Percentiles rank a stretch among this genome's conserved stretches.
Conservation (phyloP, 805 yeast species). For the Henningerozyma blattae region DNA sequence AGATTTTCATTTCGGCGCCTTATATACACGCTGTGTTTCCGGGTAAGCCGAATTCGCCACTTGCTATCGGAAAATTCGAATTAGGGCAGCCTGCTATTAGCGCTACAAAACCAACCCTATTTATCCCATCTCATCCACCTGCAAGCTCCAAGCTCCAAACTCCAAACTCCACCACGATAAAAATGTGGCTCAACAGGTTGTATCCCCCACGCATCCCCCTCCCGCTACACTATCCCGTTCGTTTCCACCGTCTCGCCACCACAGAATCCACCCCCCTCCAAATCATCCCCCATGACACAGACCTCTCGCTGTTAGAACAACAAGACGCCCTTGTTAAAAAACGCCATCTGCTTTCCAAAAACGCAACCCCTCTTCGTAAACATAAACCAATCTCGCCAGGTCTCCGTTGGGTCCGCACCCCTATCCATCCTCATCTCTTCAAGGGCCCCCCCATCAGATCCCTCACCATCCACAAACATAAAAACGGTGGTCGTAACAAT, state of each 20-base stretch:
- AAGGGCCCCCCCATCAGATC: constrained; percentile 72
- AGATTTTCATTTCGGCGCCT: background rate
- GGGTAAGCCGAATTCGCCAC: background rate
- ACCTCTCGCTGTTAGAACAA: constrained; percentile 61
- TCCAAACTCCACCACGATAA: constrained; percentile 1
- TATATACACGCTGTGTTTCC: background rate
- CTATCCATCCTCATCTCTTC: constrained; percentile 77
- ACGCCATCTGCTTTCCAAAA: constrained; percentile 62
- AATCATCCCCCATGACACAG: constrained; percentile 32
- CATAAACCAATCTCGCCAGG: constrained; percentile 81
- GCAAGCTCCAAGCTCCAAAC: background rate
- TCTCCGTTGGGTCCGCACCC: constrained; percentile 76
- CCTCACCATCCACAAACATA: constrained; percentile 60
- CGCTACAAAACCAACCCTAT: background rate
- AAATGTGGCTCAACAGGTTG: background rate
- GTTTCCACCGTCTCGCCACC: background rate
- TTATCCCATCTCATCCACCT: background rate
- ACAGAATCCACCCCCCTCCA: constrained; percentile 14
- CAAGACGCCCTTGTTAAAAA: constrained; percentile 63
- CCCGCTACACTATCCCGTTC: constrained; percentile 1
- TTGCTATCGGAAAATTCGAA: background rate
- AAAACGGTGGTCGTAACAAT: constrained; percentile 80
- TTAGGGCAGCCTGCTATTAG: background rate
- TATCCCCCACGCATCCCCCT: no score
- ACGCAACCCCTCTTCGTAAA: constrained; percentile 58